Conservation (phyloP, 1,284 basidiomycete genomes). For the Ustilago loliicola region DNA sequence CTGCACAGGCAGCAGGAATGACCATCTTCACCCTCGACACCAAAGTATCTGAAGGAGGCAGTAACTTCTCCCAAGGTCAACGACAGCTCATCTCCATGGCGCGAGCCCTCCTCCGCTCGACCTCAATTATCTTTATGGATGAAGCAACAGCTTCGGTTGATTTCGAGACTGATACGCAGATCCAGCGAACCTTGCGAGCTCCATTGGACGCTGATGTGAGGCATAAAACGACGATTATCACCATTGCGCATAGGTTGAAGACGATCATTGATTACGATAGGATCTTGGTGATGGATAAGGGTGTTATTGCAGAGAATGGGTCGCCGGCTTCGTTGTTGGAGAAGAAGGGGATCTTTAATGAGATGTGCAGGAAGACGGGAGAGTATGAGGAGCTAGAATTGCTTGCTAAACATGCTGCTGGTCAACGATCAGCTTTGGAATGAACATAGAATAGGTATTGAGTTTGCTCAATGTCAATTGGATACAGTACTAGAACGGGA, state of each 20-base stretch:
- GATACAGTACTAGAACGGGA: too few species aligned
- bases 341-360: conserved; percentile 49
- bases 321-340: conserved; percentile 72
- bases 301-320: conserved; percentile 73
- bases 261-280: conserved; percentile 71
- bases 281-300: conserved; percentile 74
- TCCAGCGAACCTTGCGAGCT: conserved; percentile 82
- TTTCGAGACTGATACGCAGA: conserved; percentile 69
- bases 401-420: conserved; percentile 25
- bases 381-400: conserved; percentile 48
- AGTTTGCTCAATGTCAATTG: neutral
- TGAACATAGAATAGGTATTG: too few species aligned
- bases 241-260: conserved; percentile 78
- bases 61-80: conserved; percentile 67
- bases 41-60: conserved; percentile 64
- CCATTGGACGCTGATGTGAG: conserved; percentile 22
- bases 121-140: conserved; percentile 68
- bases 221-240: conserved; percentile 78
- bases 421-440: neutral
- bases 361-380: conserved; percentile 59
- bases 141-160: conserved; percentile 69
- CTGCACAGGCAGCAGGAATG: neutral
- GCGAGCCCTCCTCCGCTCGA: conserved; percentile 59
- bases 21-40: conserved; percentile 45
- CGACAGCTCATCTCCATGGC: conserved; percentile 67